Conservation (phyloP, 1,139 yeast genomes). For the Pneumocystis wakefieldiae region DNA sequence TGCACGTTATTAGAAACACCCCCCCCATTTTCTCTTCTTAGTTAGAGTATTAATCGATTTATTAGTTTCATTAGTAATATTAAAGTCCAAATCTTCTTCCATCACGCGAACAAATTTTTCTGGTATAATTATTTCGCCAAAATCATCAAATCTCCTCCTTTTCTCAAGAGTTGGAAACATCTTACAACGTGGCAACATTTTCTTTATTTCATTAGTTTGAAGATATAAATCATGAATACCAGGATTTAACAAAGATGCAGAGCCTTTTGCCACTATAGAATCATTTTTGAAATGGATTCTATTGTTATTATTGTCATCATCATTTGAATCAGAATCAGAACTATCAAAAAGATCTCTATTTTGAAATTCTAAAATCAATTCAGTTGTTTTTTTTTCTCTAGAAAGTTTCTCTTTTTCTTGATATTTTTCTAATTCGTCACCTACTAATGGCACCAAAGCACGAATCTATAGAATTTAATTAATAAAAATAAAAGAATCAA, state of each 20-base stretch:
- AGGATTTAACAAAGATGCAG: slow-evolving; percentile 8
- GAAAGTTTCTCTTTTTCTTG: slow-evolving; percentile 21
- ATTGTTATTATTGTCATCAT: slow-evolving; percentile 22
- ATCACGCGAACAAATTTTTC: slow-evolving; percentile 41
- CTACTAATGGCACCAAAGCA: slow-evolving; percentile 20
- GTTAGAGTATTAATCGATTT: slow-evolving; percentile 2
- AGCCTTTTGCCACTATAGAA: slow-evolving; percentile 6
- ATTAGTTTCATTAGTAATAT: not conserved
- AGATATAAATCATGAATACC: slow-evolving; percentile 9
- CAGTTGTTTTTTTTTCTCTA: slow-evolving; percentile 35
- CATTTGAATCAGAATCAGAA: slow-evolving; percentile 8
- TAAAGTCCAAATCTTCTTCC: slow-evolving; percentile 4
- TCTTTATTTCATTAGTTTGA: slow-evolving; percentile 6
- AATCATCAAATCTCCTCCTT: slow-evolving; percentile 59
- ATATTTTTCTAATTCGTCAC: slow-evolving; percentile 24
- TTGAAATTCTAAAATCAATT: slow-evolving; percentile 41
- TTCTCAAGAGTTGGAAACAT: slow-evolving; percentile 61
- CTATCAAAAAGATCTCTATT: slow-evolving; percentile 39
- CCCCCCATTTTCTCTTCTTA: slow-evolving; percentile 3
- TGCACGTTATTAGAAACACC: not conserved
- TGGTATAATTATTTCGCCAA: slow-evolving; percentile 55
- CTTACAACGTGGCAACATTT: slow-evolving; percentile 22
- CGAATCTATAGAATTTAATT: slow-evolving; percentile 15
- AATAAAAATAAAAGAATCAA: slow-evolving; percentile 15
- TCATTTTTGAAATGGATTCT: slow-evolving; percentile 7